phyloP scores from a whole-genome alignment of 2,329 filamentous ascomycete species.

The Zopfia rhizophila region DNA sequence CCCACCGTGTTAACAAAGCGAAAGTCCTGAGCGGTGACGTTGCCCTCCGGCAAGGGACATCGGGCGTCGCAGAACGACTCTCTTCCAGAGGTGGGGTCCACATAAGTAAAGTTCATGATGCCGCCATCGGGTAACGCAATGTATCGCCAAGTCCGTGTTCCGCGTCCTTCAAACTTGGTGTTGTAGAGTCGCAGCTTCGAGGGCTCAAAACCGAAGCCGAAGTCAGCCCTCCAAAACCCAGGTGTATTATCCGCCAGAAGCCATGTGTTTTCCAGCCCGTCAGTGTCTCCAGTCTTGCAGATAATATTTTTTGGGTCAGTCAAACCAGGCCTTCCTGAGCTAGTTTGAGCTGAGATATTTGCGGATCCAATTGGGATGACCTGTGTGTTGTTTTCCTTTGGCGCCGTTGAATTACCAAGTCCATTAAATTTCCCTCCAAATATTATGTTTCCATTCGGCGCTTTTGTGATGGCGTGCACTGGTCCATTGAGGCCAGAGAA shows the following conservation, averaged over 20 bases:
- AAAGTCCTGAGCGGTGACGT: constrained; percentile 85
- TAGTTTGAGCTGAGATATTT: constrained; percentile 74
- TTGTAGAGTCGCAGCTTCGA: constrained; percentile 91
- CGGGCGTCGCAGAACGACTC: constrained; percentile 79
- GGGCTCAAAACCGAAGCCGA: constrained; percentile 85
- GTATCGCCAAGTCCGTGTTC: constrained; percentile 88
- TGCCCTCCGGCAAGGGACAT: constrained; percentile 81
- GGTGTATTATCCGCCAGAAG: constrained; percentile 77
- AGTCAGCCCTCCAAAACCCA: constrained; percentile 85
- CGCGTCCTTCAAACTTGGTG: constrained; percentile 82
- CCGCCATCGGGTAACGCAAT: constrained; percentile 86
- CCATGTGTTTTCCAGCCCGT: constrained; percentile 83
- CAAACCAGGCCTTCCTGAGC: constrained; percentile 71
- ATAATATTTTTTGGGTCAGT: constrained; percentile 82
- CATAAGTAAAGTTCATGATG: constrained; percentile 96
- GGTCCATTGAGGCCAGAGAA: constrained; percentile 96
- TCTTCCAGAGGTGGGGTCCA: constrained; percentile 73
- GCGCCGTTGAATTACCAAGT: constrained; percentile 80
- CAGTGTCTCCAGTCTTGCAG: constrained; percentile 74
- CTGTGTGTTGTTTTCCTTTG: constrained; percentile 76
- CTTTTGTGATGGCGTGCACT: constrained; percentile 84
- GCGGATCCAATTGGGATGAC: constrained; percentile 86
- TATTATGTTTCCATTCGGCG: constrained; percentile 83
- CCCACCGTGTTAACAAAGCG: constrained; percentile 91
- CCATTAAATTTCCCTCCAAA: constrained; percentile 93